phyloP scores from a whole-genome alignment of 2,329 filamentous ascomycete genomes.

The Rhexocercosporidium sp. region DNA sequence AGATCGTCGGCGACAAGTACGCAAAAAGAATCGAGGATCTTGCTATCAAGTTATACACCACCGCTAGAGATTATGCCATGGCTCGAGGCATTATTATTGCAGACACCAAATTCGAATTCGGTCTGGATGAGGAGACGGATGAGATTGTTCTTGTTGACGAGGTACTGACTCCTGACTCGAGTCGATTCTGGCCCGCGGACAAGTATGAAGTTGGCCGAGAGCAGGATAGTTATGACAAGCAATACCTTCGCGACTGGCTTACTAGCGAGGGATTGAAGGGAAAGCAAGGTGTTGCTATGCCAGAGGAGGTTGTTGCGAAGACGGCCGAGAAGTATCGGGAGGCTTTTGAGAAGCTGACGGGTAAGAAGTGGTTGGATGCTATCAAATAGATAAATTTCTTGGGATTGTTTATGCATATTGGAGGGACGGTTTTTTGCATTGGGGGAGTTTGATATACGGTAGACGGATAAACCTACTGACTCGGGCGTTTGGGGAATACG shows the following conservation, averaged over 20 bases:
- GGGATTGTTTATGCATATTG: neutral
- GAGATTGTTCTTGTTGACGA: slow-evolving; percentile 74
- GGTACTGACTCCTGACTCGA: slow-evolving; percentile 79
- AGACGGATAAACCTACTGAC: neutral
- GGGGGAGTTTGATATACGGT: neutral
- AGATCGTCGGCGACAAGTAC: slow-evolving; percentile 58
- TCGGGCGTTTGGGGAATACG: neutral
- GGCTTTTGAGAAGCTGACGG: slow-evolving; percentile 73
- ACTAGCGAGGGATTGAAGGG: slow-evolving; percentile 74
- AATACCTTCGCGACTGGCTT: slow-evolving; percentile 83
- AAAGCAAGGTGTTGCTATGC: slow-evolving; percentile 72
- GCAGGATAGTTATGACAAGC: slow-evolving; percentile 90
- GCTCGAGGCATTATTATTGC: slow-evolving; percentile 72
- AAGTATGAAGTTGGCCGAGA: slow-evolving; percentile 74
- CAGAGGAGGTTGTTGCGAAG: slow-evolving; percentile 69
- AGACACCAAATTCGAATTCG: slow-evolving; percentile 79
- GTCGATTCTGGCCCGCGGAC: slow-evolving; percentile 83
- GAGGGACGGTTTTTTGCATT: neutral
- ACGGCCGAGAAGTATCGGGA: slow-evolving; percentile 78
- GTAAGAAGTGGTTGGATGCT: slow-evolving; percentile 50
- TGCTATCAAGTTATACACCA: slow-evolving; percentile 62
- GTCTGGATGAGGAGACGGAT: slow-evolving; percentile 60
- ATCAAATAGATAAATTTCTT: neutral
- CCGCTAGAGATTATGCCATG: slow-evolving; percentile 58
- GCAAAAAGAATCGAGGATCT: slow-evolving; percentile 64